Base-by-base conservation (phyloP, 2,329 filamentous ascomycete species). In the Sporothrix phasma region DNA sequence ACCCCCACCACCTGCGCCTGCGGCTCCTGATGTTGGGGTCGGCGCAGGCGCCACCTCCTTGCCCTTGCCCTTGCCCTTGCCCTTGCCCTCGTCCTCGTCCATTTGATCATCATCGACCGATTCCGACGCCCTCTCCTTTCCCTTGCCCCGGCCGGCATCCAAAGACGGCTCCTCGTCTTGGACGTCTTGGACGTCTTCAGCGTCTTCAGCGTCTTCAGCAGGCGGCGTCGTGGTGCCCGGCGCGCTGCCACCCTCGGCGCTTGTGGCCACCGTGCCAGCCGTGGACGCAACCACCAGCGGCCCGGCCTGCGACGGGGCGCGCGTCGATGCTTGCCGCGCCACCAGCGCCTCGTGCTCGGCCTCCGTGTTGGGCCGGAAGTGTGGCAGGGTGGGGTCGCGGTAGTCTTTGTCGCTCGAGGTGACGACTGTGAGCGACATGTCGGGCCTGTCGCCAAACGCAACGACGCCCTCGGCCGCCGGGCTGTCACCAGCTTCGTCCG, bases 331-430 rank as follows among this genome's bases (percentile, higher is more conserved):
- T 13, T 39, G 31, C 24, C 13, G 24, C 10, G 45, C 45, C 7
- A 54, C 4, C 13, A 43, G 11, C 10, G 56, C 31, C 29, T 22
- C 10, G 17, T 43, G 46, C 41, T 67, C 67, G 17, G 62, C 68
- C 0, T 70, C 66, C 37, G 74, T 77, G 67, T 87, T 82, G n/a
- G 86, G 86, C 5, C 84, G 80, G 70, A 88, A 88, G 69, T 89
- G 87, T 8, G 87, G 87, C 73, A 89, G 77, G 0, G 86, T 89
- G 7, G 84, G 84, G 69, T 90, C 87, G 75, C 37, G 46, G 24
- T 51, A n/a, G 11, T n/a, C 46, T 2, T n/a, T 17, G 6, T 41
- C 34, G 3, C 69, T 69, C 2, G 66, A 43, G 10, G 66, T 26
- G 37, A 69, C 58, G 6, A 29, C 34, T 5, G 43, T 47, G n/a